Conservation (phyloP, 2,329 filamentous ascomycete species). For the Botrytis hyacinthi region DNA sequence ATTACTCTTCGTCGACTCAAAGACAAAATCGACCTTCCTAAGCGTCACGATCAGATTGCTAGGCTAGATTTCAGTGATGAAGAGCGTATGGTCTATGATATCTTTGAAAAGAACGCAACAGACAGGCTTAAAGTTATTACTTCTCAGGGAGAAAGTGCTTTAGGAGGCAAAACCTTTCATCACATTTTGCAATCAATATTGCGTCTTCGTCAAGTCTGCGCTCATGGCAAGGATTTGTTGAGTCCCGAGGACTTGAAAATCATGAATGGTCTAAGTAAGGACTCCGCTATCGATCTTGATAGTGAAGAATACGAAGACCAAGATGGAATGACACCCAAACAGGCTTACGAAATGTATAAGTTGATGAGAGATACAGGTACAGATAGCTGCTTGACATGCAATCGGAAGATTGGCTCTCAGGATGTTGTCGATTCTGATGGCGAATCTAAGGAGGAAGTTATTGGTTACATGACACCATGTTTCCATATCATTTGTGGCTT, state of each 20-base stretch:
- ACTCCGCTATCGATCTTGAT: conserved; percentile 85
- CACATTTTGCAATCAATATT: conserved; percentile 91
- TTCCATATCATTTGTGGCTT: conserved; percentile 79
- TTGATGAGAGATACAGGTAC: conserved; percentile 79
- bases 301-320: conserved; percentile 60
- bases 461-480: conserved; percentile 82
- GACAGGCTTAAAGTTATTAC: conserved; percentile 76
- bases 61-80: conserved; percentile 71
- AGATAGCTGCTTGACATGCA: conserved; percentile 71
- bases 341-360: conserved; percentile 82
- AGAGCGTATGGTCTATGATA: conserved; percentile 76
- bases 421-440: conserved; percentile 58
- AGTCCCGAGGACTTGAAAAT: conserved; percentile 78
- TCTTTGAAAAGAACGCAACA: conserved; percentile 78
- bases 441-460: conserved; percentile 56
- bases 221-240: conserved; percentile 88
- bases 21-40: conserved; percentile 81
- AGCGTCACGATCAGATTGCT: conserved; percentile 69
- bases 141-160: conserved; percentile 59
- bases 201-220: conserved; percentile 84
- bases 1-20: conserved; percentile 90
- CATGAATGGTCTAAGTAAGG: conserved; percentile 76
- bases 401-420: conserved; percentile 57
- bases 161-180: conserved; percentile 86
- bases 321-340: conserved; percentile 60